These are phyloP conservation scores for Pterocarpus santalinus DNA, from an alignment of 306 rosid genomes.

Conservation along the genomic window DNA sequence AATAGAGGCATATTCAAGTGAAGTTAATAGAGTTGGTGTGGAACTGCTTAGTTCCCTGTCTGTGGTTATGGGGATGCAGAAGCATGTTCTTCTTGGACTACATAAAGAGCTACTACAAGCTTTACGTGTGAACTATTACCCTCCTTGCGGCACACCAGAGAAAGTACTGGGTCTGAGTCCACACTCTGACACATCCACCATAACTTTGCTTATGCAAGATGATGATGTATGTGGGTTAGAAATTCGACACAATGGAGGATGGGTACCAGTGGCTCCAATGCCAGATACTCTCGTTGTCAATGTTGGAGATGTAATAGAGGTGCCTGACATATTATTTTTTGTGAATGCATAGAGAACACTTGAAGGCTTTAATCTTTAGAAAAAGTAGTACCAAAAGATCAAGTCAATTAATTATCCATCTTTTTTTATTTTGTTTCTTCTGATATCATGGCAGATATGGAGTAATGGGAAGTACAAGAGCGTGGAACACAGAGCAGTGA, in stretches of 20 bases:
- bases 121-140: conserved; percentile 52
- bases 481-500: conserved; percentile 54
- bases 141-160: conserved; percentile 59
- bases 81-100: conserved; percentile 48
- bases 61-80: conserved; percentile 50
- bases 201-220: conserved; percentile 61
- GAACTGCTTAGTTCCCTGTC: conserved; percentile 52
- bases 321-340: background rate
- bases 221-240: conserved; percentile 51
- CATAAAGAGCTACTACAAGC: conserved; percentile 44
- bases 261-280: conserved; percentile 53
- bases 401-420: too few relatives aligned
- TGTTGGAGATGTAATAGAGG: conserved; percentile 55
- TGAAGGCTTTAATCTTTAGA: too few relatives aligned
- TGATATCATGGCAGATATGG: conserved; percentile 49
- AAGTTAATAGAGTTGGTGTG: conserved; percentile 45
- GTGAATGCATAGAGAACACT: background rate
- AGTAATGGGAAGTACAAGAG: conserved; percentile 66
- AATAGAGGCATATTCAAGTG: conserved; percentile 52
- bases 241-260: conserved; percentile 52
- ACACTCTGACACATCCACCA: conserved; percentile 58
- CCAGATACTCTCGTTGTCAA: conserved; percentile 53
- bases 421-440: too few relatives aligned
- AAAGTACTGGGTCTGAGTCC: conserved; percentile 59
- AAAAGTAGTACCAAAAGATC: too few relatives aligned